Conservation (phyloP, 2,329 filamentous ascomycete species). For the Grosmannia penicillata region DNA sequence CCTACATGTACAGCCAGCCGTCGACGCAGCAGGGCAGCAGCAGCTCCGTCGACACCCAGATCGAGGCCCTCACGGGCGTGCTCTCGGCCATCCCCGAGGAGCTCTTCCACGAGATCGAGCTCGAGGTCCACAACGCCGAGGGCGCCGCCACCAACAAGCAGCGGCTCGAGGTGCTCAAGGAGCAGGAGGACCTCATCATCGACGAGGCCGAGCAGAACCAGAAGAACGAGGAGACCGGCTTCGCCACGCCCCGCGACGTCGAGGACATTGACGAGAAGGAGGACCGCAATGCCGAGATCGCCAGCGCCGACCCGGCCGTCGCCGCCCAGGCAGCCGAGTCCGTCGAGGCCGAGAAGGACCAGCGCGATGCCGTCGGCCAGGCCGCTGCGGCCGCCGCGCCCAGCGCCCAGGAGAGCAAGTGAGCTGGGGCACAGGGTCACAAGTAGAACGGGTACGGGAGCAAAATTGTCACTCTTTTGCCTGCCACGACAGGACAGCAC, state of each 20-base stretch:
- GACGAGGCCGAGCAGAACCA: constrained; percentile 91
- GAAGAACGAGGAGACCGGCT: constrained; percentile 59
- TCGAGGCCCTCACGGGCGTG: constrained; percentile 84
- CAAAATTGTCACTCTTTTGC: too few species aligned
- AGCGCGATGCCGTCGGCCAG: constrained; percentile 40
- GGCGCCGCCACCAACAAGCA: constrained; percentile 98
- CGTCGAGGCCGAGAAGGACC: constrained; percentile 31
- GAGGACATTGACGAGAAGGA: constrained; percentile 95
- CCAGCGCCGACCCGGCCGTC: constrained; percentile 25
- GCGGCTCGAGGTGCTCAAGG: constrained; percentile 91
- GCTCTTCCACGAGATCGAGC: constrained; percentile 97
- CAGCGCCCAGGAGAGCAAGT: constrained; percentile 16
- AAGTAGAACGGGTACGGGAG: too few species aligned
- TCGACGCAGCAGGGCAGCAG: constrained; percentile 25
- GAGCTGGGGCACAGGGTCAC: too few species aligned
- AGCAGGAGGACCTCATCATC: constrained; percentile 95
- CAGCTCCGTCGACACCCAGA: constrained; percentile 76
- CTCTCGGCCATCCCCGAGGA: constrained; percentile 93
- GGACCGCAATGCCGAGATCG: constrained; percentile 30
- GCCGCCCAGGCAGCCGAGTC: constrained; percentile 23
- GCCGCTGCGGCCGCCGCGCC: constrained; percentile 28
- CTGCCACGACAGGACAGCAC: too few species aligned
- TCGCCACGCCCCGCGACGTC: constrained; percentile 65
- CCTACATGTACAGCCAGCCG: constrained; percentile 82
- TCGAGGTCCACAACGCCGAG: constrained; percentile 93